phyloP scores from a whole-genome alignment of 2,329 filamentous ascomycete species.

The Aspergillus amoenus region DNA sequence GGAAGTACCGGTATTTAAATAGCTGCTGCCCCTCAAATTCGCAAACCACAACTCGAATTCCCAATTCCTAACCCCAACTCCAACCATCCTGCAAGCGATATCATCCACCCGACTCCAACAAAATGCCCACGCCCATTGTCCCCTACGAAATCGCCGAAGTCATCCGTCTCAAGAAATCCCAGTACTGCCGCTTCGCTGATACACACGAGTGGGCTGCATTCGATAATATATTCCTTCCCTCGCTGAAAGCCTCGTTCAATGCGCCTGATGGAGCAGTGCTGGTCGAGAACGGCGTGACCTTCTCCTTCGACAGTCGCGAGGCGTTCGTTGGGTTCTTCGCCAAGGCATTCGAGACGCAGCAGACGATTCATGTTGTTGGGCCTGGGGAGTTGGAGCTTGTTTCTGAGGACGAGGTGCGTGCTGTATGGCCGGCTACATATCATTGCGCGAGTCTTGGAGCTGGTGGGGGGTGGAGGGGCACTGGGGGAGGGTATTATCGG shows the following conservation, averaged over 20 bases:
- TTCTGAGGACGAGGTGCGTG: not conserved
- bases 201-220: not conserved
- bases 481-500: constrained; percentile 4
- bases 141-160: not conserved
- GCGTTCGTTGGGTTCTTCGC: not conserved
- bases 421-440: not conserved
- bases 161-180: constrained; percentile 5
- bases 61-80: too few relatives aligned
- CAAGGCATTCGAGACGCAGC: not conserved
- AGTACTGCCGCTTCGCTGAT: constrained; percentile 9
- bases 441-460: not conserved
- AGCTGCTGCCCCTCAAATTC: too few relatives aligned
- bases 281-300: not conserved
- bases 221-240: not conserved
- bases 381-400: not conserved
- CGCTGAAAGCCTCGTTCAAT: not conserved
- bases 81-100: too few relatives aligned
- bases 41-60: too few relatives aligned
- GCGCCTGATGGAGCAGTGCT: not conserved
- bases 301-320: not conserved
- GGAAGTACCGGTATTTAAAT: too few relatives aligned
- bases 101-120: not conserved
- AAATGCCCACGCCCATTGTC: not conserved
- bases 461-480: not conserved
- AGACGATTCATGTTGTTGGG: constrained; percentile 8